phyloP scores from a whole-genome alignment of 2,329 filamentous ascomycete species.

The Scytalidium sp. region DNA sequence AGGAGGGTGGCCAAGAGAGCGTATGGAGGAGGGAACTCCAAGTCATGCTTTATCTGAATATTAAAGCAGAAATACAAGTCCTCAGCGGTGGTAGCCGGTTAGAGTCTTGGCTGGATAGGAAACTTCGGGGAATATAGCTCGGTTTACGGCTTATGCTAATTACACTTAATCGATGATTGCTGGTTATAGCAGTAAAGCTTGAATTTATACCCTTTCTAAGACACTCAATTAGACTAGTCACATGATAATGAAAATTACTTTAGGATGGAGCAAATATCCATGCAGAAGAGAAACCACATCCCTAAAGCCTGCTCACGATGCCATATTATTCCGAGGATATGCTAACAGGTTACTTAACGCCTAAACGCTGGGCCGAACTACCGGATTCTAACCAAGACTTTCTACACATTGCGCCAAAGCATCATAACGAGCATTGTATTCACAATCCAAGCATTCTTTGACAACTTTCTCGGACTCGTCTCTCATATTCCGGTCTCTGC shows the following conservation, averaged over 20 bases:
- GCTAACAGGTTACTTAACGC: background rate
- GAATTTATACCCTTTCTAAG: too few relatives aligned
- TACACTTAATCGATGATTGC: background rate
- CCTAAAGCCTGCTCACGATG: background rate
- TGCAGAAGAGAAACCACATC: too few relatives aligned
- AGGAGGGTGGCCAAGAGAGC: constrained; percentile 24
- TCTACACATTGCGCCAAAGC: background rate
- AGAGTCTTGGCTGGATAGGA: constrained; percentile 24
- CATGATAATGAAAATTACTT: too few relatives aligned
- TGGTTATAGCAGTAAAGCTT: background rate
- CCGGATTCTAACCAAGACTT: background rate
- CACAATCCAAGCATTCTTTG: constrained; percentile 73
- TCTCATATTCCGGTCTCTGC: constrained; percentile 77
- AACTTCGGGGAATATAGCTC: background rate
- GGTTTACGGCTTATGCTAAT: background rate
- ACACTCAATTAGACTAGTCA: too few relatives aligned
- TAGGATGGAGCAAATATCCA: too few relatives aligned
- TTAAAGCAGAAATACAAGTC: constrained; percentile 77
- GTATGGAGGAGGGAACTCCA: constrained; percentile 59
- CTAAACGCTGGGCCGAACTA: background rate
- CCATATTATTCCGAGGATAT: background rate
- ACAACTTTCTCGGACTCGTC: constrained; percentile 79
- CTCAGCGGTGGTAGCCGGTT: constrained; percentile 43
- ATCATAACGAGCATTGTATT: constrained; percentile 1
- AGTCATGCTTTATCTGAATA: constrained; percentile 68